These are phyloP conservation scores for Amphicarpaea edgeworthii DNA, from an alignment of 306 rosid species.

Conservation along the genomic window DNA sequence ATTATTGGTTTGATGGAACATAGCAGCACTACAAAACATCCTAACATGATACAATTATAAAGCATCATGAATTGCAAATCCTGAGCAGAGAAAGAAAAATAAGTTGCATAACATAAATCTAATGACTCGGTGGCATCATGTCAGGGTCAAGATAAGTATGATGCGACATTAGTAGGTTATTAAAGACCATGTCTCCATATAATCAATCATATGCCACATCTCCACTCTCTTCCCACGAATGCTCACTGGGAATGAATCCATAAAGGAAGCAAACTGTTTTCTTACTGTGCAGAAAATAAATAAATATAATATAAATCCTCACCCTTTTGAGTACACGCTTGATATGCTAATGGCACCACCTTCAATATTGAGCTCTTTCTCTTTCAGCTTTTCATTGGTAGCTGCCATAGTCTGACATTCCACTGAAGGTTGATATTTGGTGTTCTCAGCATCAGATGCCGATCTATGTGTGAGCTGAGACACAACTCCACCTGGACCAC, in stretches of 20 bases:
- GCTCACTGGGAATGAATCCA: constrained; percentile 25
- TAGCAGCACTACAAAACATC: constrained; percentile 10
- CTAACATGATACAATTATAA: background rate
- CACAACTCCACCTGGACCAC: constrained; percentile 52
- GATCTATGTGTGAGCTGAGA: constrained; percentile 62
- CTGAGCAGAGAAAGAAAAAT: constrained; percentile 28
- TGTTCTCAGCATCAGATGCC: constrained; percentile 63
- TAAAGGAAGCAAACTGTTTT: background rate
- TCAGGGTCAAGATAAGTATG: background rate
- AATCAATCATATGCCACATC: constrained; percentile 20
- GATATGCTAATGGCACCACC: constrained; percentile 92
- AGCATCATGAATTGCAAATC: constrained; percentile 13
- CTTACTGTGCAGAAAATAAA: constrained; percentile 1
- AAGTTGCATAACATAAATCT: constrained; percentile 25
- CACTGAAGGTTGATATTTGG: constrained; percentile 54
- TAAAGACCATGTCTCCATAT: constrained; percentile 15
- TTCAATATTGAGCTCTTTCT: constrained; percentile 80
- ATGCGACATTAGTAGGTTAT: background rate
- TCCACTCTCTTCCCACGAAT: constrained; percentile 7
- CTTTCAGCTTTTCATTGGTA: constrained; percentile 74
- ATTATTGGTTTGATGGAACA: constrained; percentile 29
- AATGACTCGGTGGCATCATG: constrained; percentile 18
- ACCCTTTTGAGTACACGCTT: constrained; percentile 92
- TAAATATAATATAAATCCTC: constrained; percentile 47
- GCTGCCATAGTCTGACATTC: constrained; percentile 55